Evolutionary conservation across 2,329 filamentous ascomycete genomes (phyloP).

Genomic region (Penicillium sp.): DNA sequence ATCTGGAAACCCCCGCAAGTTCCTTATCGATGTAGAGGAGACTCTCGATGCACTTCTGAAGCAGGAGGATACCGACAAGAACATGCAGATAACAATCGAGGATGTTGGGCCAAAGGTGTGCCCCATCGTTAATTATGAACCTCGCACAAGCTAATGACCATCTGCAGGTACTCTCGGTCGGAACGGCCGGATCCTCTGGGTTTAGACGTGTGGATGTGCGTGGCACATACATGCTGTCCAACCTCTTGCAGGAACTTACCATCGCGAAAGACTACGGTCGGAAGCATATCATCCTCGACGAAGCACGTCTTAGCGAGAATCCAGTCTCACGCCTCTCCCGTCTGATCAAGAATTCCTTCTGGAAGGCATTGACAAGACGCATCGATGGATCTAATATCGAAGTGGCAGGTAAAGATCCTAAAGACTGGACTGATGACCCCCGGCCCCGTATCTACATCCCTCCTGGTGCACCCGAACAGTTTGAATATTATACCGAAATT

Average conservation of each 20-base stretch:
- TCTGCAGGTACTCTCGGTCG: slow-evolving; percentile 74
- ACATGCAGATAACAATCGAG: slow-evolving; percentile 97
- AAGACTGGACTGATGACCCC: slow-evolving; percentile 92
- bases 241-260: slow-evolving; percentile 91
- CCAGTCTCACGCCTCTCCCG: slow-evolving; percentile 86
- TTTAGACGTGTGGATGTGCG: slow-evolving; percentile 88
- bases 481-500: slow-evolving; percentile 83
- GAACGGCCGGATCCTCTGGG: slow-evolving; percentile 83
- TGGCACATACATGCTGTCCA: slow-evolving; percentile 96
- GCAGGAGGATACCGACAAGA: slow-evolving; percentile 90
- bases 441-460: slow-evolving; percentile 92
- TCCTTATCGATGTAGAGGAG: slow-evolving; percentile 82
- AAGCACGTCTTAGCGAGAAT: slow-evolving; percentile 90
- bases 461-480: slow-evolving; percentile 79
- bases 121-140: background rate
- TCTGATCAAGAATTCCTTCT: slow-evolving; percentile 87
- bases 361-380: slow-evolving; percentile 84
- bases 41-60: slow-evolving; percentile 78
- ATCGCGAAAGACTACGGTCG: slow-evolving; percentile 89
- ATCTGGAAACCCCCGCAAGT: slow-evolving; percentile 71
- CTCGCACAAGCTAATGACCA: slow-evolving; percentile 28
- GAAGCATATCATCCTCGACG: slow-evolving; percentile 87
- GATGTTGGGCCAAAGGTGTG: slow-evolving; percentile 86
- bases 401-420: slow-evolving; percentile 83
- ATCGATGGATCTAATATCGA: slow-evolving; percentile 84